phyloP scores from a whole-genome alignment of 1,139 yeast genomes.

The Magnusiomyces tetraspermus region DNA sequence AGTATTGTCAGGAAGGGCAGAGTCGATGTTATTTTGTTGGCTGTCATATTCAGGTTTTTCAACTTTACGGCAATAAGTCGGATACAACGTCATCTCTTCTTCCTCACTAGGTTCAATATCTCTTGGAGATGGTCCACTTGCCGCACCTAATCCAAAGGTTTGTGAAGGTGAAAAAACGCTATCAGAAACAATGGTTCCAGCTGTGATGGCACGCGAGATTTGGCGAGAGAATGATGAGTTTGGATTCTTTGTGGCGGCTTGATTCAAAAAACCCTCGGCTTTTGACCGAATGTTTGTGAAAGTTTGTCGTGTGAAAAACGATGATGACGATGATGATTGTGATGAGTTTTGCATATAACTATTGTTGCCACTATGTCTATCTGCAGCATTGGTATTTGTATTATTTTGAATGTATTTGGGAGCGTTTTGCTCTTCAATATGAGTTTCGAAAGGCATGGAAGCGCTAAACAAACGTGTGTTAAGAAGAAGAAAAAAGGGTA shows the following conservation, averaged over 20 bases:
- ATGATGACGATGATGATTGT: not conserved
- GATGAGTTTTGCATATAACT: not conserved
- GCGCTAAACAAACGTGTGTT: no score
- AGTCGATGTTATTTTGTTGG: not conserved
- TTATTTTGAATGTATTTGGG: no score
- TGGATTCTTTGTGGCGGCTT: slow-evolving; percentile 13
- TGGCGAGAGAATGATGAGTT: slow-evolving; percentile 12
- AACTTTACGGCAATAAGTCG: slow-evolving; percentile 49
- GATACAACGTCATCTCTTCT: slow-evolving; percentile 41
- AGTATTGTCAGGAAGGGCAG: slow-evolving; percentile 5
- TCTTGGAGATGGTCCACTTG: not conserved
- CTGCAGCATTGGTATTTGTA: no score
- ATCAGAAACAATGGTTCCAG: slow-evolving; percentile 11
- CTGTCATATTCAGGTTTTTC: slow-evolving; percentile 20
- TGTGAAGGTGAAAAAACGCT: slow-evolving; percentile 1
- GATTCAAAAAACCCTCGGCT: slow-evolving; percentile 3
- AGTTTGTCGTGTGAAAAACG: not conserved
- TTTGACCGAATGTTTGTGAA: not conserved
- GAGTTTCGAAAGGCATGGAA: no score
- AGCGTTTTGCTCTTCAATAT: no score
- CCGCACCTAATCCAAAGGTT: not conserved
- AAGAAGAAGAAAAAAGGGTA: no score
- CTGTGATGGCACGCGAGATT: slow-evolving; percentile 12
- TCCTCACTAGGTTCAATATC: slow-evolving; percentile 22
- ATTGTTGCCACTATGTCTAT: not conserved